Base-by-base conservation (phyloP, 495 filamentous ascomycete genomes). In the Collariella sp. region DNA sequence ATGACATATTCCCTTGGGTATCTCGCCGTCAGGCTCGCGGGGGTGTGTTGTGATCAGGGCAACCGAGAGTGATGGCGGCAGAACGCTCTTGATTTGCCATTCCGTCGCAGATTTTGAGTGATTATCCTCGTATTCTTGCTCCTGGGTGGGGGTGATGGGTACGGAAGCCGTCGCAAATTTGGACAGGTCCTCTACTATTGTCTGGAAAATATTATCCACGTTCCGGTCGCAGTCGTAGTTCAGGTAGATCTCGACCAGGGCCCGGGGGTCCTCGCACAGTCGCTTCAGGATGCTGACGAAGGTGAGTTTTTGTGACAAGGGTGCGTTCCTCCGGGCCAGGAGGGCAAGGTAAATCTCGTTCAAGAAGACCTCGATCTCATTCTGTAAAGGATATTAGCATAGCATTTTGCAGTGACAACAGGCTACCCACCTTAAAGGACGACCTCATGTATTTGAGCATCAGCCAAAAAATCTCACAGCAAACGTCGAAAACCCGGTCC, bases 141-240 rank as follows among this genome's bases (percentile, higher is more conserved):
- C 88, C 60, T 96, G 89, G 6, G 79, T 61, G 19, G 83, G 67
- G 1, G 79, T 88, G n/a, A 95, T 78, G 3, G 83, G 61, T 5
- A 89, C 82, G 0, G 90, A 83, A 11, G 83, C 76, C 49, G 85
- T 88, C 0, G 88, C 83, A 46, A 91, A 85, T 53, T 83, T 83
- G 16, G 91, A 91, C 10, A 97, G 70, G 69, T 97, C 91, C 68
- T 99, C 94, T 24, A 97, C 90, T 36, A 95, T 78, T 49, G 83
- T 86, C 67, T 99, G 91, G 69, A 95, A 96, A 63, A 97, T 96
- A 62, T 99, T 97, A 68, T 99, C 94, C 58, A 96, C 76, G 20
- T 88, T 87, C 31, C 89, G 77, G 62, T 97, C 94, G 69, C 94
- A 99, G 63, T 99, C 94, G 60, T 99, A 99, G 67, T 99, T 99